These are phyloP conservation scores for Mycena latifolia DNA, from an alignment of 768 basidiomycete genomes.

Conservation along the genomic window DNA sequence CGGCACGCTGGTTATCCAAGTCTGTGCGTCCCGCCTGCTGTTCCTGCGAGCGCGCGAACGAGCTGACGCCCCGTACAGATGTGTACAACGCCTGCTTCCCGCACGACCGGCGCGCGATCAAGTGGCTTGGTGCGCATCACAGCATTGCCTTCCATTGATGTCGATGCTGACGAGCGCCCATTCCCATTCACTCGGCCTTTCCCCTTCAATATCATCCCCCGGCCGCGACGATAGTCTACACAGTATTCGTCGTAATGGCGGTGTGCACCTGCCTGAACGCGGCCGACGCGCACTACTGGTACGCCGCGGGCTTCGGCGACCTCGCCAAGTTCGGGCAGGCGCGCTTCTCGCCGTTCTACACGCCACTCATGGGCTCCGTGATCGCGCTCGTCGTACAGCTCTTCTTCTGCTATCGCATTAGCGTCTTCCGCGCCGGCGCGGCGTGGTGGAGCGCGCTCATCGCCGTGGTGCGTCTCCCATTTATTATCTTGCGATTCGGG, in stretches of 20 bases:
- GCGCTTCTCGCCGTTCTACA: constrained; percentile 41
- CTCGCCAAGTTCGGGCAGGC: constrained; percentile 37
- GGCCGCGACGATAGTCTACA: constrained; percentile 37
- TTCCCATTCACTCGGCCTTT: no score
- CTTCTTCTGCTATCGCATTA: constrained; percentile 49
- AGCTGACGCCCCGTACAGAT: constrained; percentile 17
- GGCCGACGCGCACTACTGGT: constrained; percentile 44
- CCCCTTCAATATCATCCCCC: not conserved
- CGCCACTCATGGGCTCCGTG: constrained; percentile 41
- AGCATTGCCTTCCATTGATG: constrained; percentile 28
- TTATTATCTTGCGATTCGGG: not conserved
- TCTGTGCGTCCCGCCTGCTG: constrained; percentile 36
- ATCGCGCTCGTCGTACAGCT: constrained; percentile 42
- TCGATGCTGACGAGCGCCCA: not conserved
- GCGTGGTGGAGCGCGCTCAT: constrained; percentile 30
- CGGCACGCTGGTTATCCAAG: constrained; percentile 43
- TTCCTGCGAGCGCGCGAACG: not conserved
- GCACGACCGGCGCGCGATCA: constrained; percentile 32
- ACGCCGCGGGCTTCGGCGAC: constrained; percentile 43
- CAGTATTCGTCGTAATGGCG: constrained; percentile 38
- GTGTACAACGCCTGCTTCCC: constrained; percentile 39
- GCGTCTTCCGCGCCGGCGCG: constrained; percentile 32
- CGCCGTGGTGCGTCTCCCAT: constrained; percentile 22
- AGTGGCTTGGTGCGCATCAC: constrained; percentile 1
- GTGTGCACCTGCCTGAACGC: constrained; percentile 39